These are phyloP conservation scores for Thalia dealbata DNA, from an alignment of 176 grass and related monocot genomes.

Conservation along the genomic window DNA sequence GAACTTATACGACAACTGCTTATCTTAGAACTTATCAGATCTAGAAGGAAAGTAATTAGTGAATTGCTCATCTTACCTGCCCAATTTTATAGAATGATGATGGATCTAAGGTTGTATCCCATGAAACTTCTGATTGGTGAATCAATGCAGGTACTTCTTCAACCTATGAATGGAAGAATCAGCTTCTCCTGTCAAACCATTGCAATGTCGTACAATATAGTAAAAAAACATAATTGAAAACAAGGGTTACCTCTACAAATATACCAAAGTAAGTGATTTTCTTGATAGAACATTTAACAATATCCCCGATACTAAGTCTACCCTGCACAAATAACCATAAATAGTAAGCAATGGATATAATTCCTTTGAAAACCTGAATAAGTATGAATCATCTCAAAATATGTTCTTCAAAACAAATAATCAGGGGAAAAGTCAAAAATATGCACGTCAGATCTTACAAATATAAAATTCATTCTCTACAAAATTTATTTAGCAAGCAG, in stretches of 20 bases:
- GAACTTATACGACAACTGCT: background rate
- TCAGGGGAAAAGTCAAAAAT: background rate
- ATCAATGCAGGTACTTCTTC: constrained; percentile 79
- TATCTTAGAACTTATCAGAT: no score
- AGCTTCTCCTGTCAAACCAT: constrained; percentile 11
- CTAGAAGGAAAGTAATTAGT: constrained; percentile 12
- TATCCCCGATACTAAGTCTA: constrained; percentile 80
- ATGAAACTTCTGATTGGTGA: constrained; percentile 76
- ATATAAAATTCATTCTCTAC: background rate
- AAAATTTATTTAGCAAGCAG: background rate
- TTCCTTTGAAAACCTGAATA: background rate
- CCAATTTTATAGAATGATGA: constrained; percentile 74
- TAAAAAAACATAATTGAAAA: constrained; percentile 8
- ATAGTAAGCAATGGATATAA: background rate
- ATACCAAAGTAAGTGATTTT: constrained; percentile 89
- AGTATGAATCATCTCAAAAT: background rate
- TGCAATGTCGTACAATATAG: background rate
- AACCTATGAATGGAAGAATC: constrained; percentile 51
- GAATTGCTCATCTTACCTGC: constrained; percentile 40
- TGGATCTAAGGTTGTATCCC: constrained; percentile 83
- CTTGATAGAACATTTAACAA: constrained; percentile 59
- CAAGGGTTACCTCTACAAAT: constrained; percentile 63
- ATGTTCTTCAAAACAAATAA: background rate
- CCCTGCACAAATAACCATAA: constrained; percentile 39
- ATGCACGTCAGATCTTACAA: background rate